Base-by-base conservation (phyloP, 306 rosid genomes). In the Sophora flavescens region DNA sequence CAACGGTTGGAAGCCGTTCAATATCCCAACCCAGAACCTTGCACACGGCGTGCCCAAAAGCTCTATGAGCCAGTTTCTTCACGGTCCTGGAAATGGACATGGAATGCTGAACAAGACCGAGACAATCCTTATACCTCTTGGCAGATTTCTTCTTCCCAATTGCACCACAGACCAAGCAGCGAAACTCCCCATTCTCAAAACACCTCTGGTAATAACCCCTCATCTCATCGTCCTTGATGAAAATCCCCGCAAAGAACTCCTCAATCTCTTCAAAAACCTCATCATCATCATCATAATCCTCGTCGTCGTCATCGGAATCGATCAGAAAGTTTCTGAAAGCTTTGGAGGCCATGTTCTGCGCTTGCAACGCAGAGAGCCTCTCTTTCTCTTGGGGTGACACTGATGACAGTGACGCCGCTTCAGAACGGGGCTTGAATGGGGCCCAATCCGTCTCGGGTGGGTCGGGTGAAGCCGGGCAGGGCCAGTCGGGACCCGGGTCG, bases 1-100 rank as follows among this genome's bases (percentile, higher is more conserved):
- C 89, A 48, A 88, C 77, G 0, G 66, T 76, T 0, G 96, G 96
- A 88, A 91, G 84, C 51, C 85, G 38, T 52, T 82, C 68, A 8
- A 84, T 32, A 84, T 93, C 97, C 97, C 93, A 93, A 33, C 93
- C 97, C 39, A 93, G 50, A 84, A 91, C 88, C 82, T 73, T 86
- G 63, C 93, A 91, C 52, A 93, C 63, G 1, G 81, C 90, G 42
- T 60, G 73, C 4, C 88, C 98, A 62, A 91, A 88, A 59, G 87
- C 91, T 75, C 85, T 66, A 8, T 93, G 98, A 35, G 86, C 91
- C 53, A 33, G 39, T 68, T 60, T 89, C 64, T 80, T 88, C 67
- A 13, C 39, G 0, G 88, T 80, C 70, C 79, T 85, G 8, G 79
- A 41, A 41, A 88, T 74, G 0, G 86, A 33, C 66, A 68, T 74